These are phyloP conservation scores for Hymenoscyphus infarciens DNA, from an alignment of 2,329 filamentous ascomycete genomes.

Conservation along the genomic window DNA sequence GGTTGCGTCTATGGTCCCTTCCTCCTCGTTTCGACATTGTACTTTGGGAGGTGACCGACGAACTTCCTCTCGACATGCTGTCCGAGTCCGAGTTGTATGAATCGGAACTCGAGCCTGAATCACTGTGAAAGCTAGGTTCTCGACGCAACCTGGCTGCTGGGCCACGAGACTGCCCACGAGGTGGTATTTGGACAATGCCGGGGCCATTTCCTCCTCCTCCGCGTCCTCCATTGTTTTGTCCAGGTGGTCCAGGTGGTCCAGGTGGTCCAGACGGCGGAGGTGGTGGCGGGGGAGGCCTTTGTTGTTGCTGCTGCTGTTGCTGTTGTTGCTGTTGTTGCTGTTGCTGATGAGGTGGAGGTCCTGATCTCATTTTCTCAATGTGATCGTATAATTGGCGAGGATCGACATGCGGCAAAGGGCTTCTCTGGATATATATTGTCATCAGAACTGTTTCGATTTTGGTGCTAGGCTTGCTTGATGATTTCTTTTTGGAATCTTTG, in stretches of 20 bases:
- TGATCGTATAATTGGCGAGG: constrained; percentile 17
- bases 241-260: neutral
- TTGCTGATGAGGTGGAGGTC: constrained; percentile 11
- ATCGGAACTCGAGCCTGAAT: constrained; percentile 7
- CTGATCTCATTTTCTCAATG: constrained; percentile 22
- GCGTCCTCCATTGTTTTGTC: neutral
- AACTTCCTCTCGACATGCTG: neutral
- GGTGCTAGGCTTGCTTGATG: constrained; percentile 15
- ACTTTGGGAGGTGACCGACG: neutral
- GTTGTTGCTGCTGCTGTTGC: too few species aligned
- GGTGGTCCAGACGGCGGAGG: neutral
- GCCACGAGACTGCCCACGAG: too few species aligned
- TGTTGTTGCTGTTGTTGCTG: constrained; percentile 12
- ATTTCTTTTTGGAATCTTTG: constrained; percentile 15
- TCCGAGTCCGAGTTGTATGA: neutral
- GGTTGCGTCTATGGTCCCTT: neutral
- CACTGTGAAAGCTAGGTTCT: neutral
- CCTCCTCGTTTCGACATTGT: neutral
- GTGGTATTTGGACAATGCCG: too few species aligned
- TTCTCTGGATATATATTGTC: constrained; percentile 30
- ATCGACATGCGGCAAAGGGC: constrained; percentile 13
- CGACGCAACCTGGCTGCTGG: too few species aligned
- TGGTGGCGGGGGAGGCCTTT: constrained; percentile 11
- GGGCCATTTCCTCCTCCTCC: neutral
- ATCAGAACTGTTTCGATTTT: constrained; percentile 29